phyloP scores from a whole-genome alignment of 108 stramenopile species.

The Cyclotella baltica region DNA sequence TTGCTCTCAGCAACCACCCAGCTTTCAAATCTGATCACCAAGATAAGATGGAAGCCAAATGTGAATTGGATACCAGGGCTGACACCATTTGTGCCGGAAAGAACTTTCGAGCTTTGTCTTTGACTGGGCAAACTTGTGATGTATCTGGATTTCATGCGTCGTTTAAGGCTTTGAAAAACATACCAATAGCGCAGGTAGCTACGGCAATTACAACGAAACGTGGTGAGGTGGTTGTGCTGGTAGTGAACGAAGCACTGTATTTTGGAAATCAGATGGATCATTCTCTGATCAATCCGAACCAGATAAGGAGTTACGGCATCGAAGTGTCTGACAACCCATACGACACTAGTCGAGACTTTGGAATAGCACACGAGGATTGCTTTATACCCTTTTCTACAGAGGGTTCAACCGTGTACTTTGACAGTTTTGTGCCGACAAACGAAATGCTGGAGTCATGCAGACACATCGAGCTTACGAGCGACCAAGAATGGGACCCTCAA shows the following conservation, averaged over 20 bases:
- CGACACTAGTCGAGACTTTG: too few relatives aligned
- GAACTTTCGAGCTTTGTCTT: too few relatives aligned
- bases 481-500: conserved; percentile 4
- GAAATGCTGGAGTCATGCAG: not conserved
- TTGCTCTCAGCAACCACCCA: too few relatives aligned
- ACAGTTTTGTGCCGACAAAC: not conserved
- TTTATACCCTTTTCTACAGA: too few relatives aligned
- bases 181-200: conserved; percentile 7
- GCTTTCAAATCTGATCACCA: too few relatives aligned
- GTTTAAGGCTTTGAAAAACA: not conserved
- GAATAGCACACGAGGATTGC: too few relatives aligned
- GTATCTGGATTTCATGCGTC: not conserved
- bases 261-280: conserved; percentile 4
- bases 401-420: too few relatives aligned
- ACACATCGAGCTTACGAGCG: not conserved
- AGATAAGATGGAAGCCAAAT: not conserved
- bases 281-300: too few relatives aligned
- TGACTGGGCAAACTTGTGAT: too few relatives aligned
- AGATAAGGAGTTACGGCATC: not conserved
- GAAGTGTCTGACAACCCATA: not conserved
- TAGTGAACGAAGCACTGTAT: conserved; percentile 9
- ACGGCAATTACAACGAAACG: not conserved
- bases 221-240: not conserved
- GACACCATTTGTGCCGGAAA: too few relatives aligned
- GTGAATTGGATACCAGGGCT: too few relatives aligned